Evolutionary conservation across 2,329 filamentous ascomycete genomes (phyloP), one percentile per base, ranked within the genome.

Genomic region (Ploettnerulaceae sp.): DNA sequence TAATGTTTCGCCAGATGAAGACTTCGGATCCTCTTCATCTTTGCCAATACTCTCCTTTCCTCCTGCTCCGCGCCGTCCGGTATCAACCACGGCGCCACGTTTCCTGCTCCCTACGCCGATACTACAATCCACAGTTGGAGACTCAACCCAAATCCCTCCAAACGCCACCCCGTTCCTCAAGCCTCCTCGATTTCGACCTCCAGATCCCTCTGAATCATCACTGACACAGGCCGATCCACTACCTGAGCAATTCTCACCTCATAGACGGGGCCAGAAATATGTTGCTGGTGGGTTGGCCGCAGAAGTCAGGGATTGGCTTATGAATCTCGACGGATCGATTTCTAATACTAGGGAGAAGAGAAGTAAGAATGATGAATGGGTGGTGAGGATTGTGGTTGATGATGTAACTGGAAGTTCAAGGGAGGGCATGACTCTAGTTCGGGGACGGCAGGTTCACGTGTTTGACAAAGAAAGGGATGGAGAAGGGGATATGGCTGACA

Each of bases 191-290:
- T 66, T 66, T 37, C 57, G 58, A 17, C 61, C 61, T 5, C 56
- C 57, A 15, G 61, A 63, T 37, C 51, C 47, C 7, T 33, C 49
- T 1, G 48, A 53, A n/a, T 37, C 38, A 21, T 17, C 38, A 7
- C 50, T 53, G 25, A 32, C 46, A 9, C 41, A 49, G 17, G 7
- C 12, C 7, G 61, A 64, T 37, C 71, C 72, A 0, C 61, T 74
- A 0, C 74, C 75, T 1, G 71, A 75, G 31, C 67, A 71, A 29
- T 79, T 79, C 59, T 77, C 74, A 0, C 75, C 76, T 1, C 70
- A 72, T 36, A 66, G 73, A 20, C 69, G 69, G 48, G 69, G 67
- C 0, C 67, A 73, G 51, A 72, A 71, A 54, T 77, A 73, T 51
- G 35, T 75, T 0, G 61, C 69, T 1, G 67, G 68, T 3, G 75